These are phyloP conservation scores for Aspergillus jensenii DNA, from an alignment of 2,329 filamentous ascomycete genomes.

Conservation along the genomic window DNA sequence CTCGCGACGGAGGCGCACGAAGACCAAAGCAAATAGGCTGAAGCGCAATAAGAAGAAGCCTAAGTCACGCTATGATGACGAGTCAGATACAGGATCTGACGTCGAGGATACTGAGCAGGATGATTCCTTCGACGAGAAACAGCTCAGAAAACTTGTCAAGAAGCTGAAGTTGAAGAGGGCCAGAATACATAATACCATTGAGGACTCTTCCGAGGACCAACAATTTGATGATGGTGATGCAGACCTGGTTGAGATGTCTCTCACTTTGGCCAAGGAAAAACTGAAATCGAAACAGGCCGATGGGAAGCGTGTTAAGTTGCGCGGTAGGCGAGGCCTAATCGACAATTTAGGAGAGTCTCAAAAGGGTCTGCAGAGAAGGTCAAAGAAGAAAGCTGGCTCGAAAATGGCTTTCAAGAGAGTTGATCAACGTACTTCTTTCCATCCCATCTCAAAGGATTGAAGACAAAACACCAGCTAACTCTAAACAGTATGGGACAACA, in stretches of 20 bases:
- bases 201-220: constrained; percentile 30
- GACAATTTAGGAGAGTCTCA: constrained; percentile 14
- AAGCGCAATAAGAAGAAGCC: constrained; percentile 37
- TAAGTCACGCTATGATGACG: constrained; percentile 27
- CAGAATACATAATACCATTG: constrained; percentile 28
- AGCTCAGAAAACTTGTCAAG: constrained; percentile 28
- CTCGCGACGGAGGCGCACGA: constrained; percentile 37
- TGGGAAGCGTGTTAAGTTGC: constrained; percentile 17
- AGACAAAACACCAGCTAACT: too few relatives aligned
- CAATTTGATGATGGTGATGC: constrained; percentile 32
- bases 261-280: constrained; percentile 24
- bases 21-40: constrained; percentile 34
- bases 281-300: constrained; percentile 20
- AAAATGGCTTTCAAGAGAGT: constrained; percentile 69
- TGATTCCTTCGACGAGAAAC: constrained; percentile 32
- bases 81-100: constrained; percentile 29
- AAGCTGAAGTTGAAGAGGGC: constrained; percentile 38
- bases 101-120: constrained; percentile 27
- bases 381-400: constrained; percentile 44
- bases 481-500: constrained; percentile 50
- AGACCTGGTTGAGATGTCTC: constrained; percentile 25
- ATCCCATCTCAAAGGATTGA: neutral
- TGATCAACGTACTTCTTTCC: constrained; percentile 52
- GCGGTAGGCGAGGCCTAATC: constrained; percentile 14
- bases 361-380: constrained; percentile 17